Percentiles rank a stretch among this genome's conserved stretches.
Conservation (phyloP, 2,329 filamentous ascomycete species). For the Sarocladium oryzae region DNA sequence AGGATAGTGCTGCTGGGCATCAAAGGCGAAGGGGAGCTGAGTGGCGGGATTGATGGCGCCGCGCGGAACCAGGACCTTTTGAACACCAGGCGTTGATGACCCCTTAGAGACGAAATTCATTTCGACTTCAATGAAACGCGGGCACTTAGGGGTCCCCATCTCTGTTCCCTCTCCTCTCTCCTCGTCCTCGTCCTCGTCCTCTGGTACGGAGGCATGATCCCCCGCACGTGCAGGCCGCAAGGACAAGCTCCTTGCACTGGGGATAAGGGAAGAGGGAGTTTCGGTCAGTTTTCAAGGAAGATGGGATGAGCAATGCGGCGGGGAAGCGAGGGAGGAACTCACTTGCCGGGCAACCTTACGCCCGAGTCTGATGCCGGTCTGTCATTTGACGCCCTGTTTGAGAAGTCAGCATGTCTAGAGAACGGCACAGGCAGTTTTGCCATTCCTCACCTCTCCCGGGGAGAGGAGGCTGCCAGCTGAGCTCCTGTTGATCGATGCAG, state of each 20-base stretch:
- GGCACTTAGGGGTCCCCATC: too few species aligned
- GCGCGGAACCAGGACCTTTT: not conserved
- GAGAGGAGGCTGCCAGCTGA: not conserved
- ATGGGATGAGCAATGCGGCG: not conserved
- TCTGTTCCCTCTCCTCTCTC: too few species aligned
- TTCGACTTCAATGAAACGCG: too few species aligned
- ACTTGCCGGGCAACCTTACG: not conserved
- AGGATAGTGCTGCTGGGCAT: not conserved
- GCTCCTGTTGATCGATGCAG: not conserved
- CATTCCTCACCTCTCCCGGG: constrained; percentile 2
- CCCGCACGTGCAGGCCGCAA: too few species aligned
- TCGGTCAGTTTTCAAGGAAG: not conserved
- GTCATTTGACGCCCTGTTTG: not conserved
- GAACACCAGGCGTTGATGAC: not conserved
- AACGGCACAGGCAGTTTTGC: too few species aligned
- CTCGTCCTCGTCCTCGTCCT: too few species aligned
- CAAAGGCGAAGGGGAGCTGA: not conserved
- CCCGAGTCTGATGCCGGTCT: constrained; percentile 2
- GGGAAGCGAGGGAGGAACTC: not conserved
- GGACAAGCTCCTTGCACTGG: too few species aligned
- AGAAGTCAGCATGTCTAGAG: not conserved
- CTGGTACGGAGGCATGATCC: too few species aligned
- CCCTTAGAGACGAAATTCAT: too few species aligned
- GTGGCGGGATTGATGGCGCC: too few species aligned
- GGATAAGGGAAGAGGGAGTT: too few species aligned